Evolutionary conservation across 108 stramenopile genomes (phyloP).

Genomic region (Epithemia pelagica): DNA sequence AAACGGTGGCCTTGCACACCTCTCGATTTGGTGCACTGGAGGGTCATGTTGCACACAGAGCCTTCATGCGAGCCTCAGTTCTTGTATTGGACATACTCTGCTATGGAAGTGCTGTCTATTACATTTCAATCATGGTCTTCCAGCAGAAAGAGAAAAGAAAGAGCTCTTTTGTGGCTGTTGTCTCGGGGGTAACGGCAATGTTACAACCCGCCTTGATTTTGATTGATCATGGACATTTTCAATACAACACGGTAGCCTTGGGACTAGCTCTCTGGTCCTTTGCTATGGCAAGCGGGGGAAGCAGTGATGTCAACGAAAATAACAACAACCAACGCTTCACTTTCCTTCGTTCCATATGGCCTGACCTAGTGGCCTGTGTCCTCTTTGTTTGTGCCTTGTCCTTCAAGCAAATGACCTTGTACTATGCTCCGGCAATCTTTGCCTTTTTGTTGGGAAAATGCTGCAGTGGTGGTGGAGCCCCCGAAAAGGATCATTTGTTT

Average conservation of each 20-base stretch:
- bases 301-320: not conserved
- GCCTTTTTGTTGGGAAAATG: constrained; percentile 79
- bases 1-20: constrained; percentile 45
- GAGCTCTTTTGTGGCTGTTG: constrained; percentile 6
- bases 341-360: constrained; percentile 13
- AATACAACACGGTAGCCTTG: constrained; percentile 90
- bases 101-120: constrained; percentile 52
- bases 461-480: constrained; percentile 4
- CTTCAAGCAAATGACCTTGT: constrained; percentile 95
- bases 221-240: constrained; percentile 96
- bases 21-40: constrained; percentile 35
- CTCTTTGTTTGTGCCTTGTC: constrained; percentile 85
- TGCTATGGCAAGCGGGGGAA: not conserved
- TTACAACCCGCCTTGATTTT: constrained; percentile 75
- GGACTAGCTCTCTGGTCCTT: constrained; percentile 76
- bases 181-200: constrained; percentile 23
- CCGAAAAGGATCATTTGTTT: no score
- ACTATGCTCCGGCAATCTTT: constrained; percentile 91
- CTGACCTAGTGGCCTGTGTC: constrained; percentile 35
- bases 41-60: constrained; percentile 64
- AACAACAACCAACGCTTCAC: constrained; percentile 22
- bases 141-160: not conserved
- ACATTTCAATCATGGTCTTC: not conserved
- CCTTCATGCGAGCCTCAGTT: constrained; percentile 79
- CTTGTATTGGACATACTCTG: constrained; percentile 51